These are phyloP conservation scores for Mycena chlorophos DNA, from an alignment of 768 basidiomycete genomes.

Conservation along the genomic window DNA sequence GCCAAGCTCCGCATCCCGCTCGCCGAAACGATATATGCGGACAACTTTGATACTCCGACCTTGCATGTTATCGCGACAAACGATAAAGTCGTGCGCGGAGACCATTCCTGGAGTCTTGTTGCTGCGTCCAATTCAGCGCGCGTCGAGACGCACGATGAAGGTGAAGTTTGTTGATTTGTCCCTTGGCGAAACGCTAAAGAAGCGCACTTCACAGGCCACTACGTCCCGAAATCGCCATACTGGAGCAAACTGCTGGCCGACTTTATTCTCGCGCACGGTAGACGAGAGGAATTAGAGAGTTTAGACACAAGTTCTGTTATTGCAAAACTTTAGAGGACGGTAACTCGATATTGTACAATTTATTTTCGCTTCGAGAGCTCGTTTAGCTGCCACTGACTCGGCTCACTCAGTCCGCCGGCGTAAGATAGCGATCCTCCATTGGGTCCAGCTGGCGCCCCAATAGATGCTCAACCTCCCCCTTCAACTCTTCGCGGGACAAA, in stretches of 20 bases:
- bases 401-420: not conserved
- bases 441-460: not conserved
- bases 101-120: constrained; percentile 61
- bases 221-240: constrained; percentile 72
- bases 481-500: constrained; percentile 2
- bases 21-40: constrained; percentile 48
- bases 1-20: constrained; percentile 57
- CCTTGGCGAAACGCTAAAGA: not conserved
- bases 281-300: not conserved
- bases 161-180: constrained; percentile 40
- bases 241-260: constrained; percentile 76
- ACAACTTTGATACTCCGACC: constrained; percentile 65
- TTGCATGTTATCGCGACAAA: constrained; percentile 74
- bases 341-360: not conserved
- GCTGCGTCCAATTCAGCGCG: constrained; percentile 55
- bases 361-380: not conserved
- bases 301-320: not conserved
- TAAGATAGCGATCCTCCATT: not conserved
- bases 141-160: constrained; percentile 78
- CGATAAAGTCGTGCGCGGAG: constrained; percentile 72
- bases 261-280: constrained; percentile 52
- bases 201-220: constrained; percentile 61
- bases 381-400: not conserved
- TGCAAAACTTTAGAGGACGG: not conserved
- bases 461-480: constrained; percentile 1